Evolutionary conservation across 306 rosid species (phyloP).

Genomic region (Albizia julibrissin): DNA sequence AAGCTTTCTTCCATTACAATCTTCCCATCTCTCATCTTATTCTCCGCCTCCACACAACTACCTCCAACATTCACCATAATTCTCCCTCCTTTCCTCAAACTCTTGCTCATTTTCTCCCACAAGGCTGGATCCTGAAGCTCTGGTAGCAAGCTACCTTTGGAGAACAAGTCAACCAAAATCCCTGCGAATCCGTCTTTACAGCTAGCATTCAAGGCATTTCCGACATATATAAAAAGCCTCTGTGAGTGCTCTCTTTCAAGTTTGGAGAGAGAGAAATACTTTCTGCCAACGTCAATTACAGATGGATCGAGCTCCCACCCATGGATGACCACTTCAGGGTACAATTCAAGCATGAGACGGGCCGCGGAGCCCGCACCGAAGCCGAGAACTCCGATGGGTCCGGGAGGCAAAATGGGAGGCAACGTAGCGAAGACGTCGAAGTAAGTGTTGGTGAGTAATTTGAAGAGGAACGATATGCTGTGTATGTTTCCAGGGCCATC

Average conservation of each 20-base stretch:
- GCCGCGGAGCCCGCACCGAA: conserved; percentile 89
- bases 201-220: conserved; percentile 63
- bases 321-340: conserved; percentile 58
- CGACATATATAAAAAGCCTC: conserved; percentile 63
- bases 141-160: conserved; percentile 64
- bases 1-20: conserved; percentile 64
- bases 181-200: conserved; percentile 72
- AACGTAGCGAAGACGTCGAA: conserved; percentile 84
- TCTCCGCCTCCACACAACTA: conserved; percentile 91
- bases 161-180: conserved; percentile 77
- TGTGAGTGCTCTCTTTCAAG: conserved; percentile 54
- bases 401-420: conserved; percentile 74
- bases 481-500: conserved; percentile 94
- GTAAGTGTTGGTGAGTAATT: conserved; percentile 68
- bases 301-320: conserved; percentile 94
- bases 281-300: conserved; percentile 75
- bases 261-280: conserved; percentile 58
- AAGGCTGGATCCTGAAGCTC: conserved; percentile 78
- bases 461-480: conserved; percentile 77
- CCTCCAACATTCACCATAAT: conserved; percentile 96
- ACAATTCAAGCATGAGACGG: conserved; percentile 54
- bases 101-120: conserved; percentile 58
- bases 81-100: conserved; percentile 86
- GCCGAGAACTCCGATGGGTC: conserved; percentile 82
- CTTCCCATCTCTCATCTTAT: conserved; percentile 56